A percentile compares a stretch with the other conserved stretches of the same genome.
Evolutionary conservation across 106 monocot species (phyloP).

Genomic region (Narthecium ossifragum): DNA sequence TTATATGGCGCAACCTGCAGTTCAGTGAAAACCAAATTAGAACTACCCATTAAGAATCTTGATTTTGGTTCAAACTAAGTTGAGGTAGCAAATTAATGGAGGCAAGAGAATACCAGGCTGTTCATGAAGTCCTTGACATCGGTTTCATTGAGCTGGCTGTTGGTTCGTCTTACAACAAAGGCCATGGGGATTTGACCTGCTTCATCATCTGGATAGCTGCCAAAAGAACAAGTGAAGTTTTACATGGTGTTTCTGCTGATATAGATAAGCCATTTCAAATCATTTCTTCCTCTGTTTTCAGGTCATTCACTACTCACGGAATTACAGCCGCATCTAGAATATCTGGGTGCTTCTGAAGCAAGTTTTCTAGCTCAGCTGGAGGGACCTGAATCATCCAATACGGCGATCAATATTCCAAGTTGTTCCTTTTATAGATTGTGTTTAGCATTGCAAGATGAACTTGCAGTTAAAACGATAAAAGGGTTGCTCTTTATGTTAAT

Average conservation of each 20-base stretch:
- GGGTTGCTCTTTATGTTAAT: too few relatives aligned
- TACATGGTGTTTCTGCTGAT: too few relatives aligned
- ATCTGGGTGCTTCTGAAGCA: slow-evolving; percentile 50
- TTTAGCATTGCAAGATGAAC: too few relatives aligned
- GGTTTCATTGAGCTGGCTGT: slow-evolving; percentile 9
- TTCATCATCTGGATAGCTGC: slow-evolving; percentile 29
- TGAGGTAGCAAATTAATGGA: neutral
- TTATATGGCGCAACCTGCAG: slow-evolving; percentile 50
- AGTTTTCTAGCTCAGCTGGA: slow-evolving; percentile 52
- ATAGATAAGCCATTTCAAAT: too few relatives aligned
- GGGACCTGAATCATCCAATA: slow-evolving; percentile 26
- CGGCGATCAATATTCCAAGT: too few relatives aligned
- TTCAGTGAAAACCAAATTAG: slow-evolving; percentile 1
- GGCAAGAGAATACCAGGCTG: slow-evolving; percentile 10
- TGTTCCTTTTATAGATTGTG: too few relatives aligned
- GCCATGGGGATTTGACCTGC: slow-evolving; percentile 32
- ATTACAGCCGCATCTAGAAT: slow-evolving; percentile 52
- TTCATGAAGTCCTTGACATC: slow-evolving; percentile 29
- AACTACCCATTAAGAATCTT: neutral
- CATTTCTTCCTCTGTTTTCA: neutral
- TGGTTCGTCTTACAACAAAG: slow-evolving; percentile 11
- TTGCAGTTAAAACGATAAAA: too few relatives aligned
- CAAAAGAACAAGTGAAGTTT: neutral
- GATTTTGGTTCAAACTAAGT: neutral
- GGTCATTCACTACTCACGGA: slow-evolving; percentile 26